These are phyloP conservation scores for Colletotrichum tamarilloi DNA, from an alignment of 2,329 filamentous ascomycete species.

Conservation along the genomic window DNA sequence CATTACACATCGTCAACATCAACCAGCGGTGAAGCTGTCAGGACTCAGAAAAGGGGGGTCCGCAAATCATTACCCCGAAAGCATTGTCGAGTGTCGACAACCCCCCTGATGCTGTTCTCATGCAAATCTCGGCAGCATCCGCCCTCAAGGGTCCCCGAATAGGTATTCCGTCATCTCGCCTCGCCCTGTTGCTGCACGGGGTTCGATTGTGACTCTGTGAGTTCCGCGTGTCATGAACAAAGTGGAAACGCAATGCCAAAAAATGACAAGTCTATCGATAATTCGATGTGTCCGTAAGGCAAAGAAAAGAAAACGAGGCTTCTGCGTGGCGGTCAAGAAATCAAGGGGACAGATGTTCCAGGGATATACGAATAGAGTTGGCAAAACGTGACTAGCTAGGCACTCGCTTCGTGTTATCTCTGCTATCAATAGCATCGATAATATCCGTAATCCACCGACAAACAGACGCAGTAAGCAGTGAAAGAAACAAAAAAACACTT, in stretches of 20 bases:
- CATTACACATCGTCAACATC: neutral
- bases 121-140: slow-evolving; percentile 24
- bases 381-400: neutral
- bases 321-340: neutral
- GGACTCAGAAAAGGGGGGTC: neutral
- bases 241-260: neutral
- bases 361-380: neutral
- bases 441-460: neutral
- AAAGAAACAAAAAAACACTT: too few relatives aligned
- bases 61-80: neutral
- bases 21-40: neutral
- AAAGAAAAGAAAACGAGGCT: neutral
- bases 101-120: slow-evolving; percentile 1
- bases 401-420: neutral
- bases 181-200: neutral
- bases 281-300: neutral
- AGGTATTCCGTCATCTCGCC: slow-evolving; percentile 29
- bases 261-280: neutral
- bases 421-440: neutral
- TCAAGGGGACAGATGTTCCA: neutral
- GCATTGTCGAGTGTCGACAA: neutral
- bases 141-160: slow-evolving; percentile 18
- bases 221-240: neutral
- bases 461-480: neutral
- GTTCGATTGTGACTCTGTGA: neutral